Conservation (phyloP, 1,284 basidiomycete species). For the Cerioporus squamosus region DNA sequence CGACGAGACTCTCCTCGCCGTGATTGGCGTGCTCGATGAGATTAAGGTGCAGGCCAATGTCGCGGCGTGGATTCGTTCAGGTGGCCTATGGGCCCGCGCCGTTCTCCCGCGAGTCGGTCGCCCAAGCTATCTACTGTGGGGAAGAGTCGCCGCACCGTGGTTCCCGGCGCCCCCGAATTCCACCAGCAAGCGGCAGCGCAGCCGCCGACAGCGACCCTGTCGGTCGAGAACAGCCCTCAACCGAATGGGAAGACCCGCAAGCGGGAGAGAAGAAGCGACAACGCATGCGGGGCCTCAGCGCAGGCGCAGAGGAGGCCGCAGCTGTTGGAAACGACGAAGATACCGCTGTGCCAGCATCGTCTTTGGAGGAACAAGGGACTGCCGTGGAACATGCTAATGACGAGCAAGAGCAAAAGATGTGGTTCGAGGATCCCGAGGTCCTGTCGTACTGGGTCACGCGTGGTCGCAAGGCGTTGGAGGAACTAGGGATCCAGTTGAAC, state of each 20-base stretch:
- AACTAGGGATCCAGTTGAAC: conserved; percentile 52
- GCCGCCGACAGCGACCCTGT: conserved; percentile 18
- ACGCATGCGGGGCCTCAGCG: conserved; percentile 10
- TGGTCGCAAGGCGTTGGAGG: conserved; percentile 52
- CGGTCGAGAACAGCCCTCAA: conserved; percentile 2
- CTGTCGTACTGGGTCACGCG: conserved; percentile 53
- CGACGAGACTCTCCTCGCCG: conserved; percentile 67
- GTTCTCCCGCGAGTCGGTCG: not conserved
- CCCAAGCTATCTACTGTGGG: not conserved
- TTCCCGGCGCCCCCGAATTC: not conserved
- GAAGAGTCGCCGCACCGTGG: not conserved
- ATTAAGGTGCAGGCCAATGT: conserved; percentile 65
- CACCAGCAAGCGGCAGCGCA: not conserved
- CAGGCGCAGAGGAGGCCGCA: conserved; percentile 1
- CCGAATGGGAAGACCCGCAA: not conserved
- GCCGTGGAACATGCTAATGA: not conserved
- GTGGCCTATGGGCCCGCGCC: conserved; percentile 50
- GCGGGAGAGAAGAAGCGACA: conserved; percentile 20
- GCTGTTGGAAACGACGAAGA: conserved; percentile 27
- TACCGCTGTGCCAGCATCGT: not conserved
- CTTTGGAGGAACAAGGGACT: not conserved
- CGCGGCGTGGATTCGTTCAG: conserved; percentile 66
- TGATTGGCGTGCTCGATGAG: conserved; percentile 73
- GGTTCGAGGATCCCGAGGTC: conserved; percentile 57
- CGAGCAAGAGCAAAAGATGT: conserved; percentile 43